Conservation (phyloP, 176 grass and related monocot genomes). For the Avena atlantica region DNA sequence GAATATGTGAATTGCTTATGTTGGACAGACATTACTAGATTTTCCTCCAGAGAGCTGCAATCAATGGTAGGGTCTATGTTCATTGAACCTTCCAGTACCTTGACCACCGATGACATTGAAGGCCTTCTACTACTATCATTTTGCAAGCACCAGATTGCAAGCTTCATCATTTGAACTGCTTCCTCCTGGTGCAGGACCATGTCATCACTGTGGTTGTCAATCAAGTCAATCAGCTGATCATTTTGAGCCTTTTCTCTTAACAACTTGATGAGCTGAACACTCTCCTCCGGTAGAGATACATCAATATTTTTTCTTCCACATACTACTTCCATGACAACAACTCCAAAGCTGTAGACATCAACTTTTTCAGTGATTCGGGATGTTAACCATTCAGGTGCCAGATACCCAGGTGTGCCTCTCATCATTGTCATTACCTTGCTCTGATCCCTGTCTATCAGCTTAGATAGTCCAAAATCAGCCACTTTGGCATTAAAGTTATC, state of each 20-base stretch:
- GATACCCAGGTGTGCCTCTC: constrained; percentile 49
- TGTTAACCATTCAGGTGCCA: constrained; percentile 52
- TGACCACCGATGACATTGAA: constrained; percentile 40
- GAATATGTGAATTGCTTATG: constrained; percentile 35
- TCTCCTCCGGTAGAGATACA: constrained; percentile 32
- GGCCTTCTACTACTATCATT: constrained; percentile 37
- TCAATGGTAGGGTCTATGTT: constrained; percentile 30
- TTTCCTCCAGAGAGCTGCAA: constrained; percentile 14
- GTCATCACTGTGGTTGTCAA: constrained; percentile 31
- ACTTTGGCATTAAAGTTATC: constrained; percentile 45
- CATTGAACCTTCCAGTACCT: constrained; percentile 51
- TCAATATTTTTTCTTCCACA: constrained; percentile 38
- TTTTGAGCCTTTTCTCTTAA: constrained; percentile 40
- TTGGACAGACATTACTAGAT: constrained; percentile 34
- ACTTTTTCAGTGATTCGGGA: constrained; percentile 41
- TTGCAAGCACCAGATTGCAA: constrained; percentile 50
- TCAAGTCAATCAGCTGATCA: constrained; percentile 15
- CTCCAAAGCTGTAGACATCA: constrained; percentile 46
- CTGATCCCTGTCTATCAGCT: constrained; percentile 48
- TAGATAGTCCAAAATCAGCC: constrained; percentile 45
- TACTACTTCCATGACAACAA: constrained; percentile 34
- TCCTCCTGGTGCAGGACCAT: constrained; percentile 19
- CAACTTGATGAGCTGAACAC: constrained; percentile 34
- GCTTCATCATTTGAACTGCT: constrained; percentile 43
- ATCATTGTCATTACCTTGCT: constrained; percentile 52